Base-by-base conservation (phyloP, 129 eudicot species). In the Deinandra increscens region DNA sequence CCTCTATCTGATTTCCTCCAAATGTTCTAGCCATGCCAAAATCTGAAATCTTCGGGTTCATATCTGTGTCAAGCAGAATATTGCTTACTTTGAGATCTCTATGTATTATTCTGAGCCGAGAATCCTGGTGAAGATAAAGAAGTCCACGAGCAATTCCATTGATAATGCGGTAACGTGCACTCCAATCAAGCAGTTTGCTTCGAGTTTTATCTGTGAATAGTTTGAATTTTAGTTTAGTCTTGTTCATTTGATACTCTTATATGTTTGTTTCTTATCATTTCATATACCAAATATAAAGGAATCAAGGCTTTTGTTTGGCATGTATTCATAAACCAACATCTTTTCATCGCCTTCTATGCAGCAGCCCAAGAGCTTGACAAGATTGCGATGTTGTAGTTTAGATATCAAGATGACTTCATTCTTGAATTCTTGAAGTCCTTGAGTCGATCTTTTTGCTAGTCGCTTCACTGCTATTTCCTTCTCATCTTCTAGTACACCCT, bases 241-340 rank as follows among this genome's bases (percentile, higher is more conserved):
- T 50, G 48, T 10, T 38, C 9, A 11, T 17, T 7, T 22, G 8
- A 48, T 19, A 29, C 1, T 20, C 20, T 29, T 37, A 5, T 7
- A 11, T 10, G 23, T 23, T 18, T 66, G 15, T 54, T 49, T 46
- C 13, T 20, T 43, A 6, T 20, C 12, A 8, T 23, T 54, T 26
- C 4, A 18, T 13, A 44, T 58, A 84, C 86, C 86, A 44, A 85
- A 85, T 56, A 85, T 60, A 29, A 85, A 78, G 31, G 49, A 64
- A 68, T 84, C 89, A 26, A 84, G 75, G 74, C 89, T 65, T 78
- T 74, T 81, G 72, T 84, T 84, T 26, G 81, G 75, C 81, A 84
- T 66, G 84, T 74, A 84, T 55, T 84, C 89, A 64, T 84, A 84
- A 7, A 84, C 42, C 44, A 81, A 44, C 89, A 81, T 84, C 65